These are phyloP conservation scores for Colletotrichum graminicola DNA, from an alignment of 2,329 filamentous ascomycete species.

Conservation along the genomic window DNA sequence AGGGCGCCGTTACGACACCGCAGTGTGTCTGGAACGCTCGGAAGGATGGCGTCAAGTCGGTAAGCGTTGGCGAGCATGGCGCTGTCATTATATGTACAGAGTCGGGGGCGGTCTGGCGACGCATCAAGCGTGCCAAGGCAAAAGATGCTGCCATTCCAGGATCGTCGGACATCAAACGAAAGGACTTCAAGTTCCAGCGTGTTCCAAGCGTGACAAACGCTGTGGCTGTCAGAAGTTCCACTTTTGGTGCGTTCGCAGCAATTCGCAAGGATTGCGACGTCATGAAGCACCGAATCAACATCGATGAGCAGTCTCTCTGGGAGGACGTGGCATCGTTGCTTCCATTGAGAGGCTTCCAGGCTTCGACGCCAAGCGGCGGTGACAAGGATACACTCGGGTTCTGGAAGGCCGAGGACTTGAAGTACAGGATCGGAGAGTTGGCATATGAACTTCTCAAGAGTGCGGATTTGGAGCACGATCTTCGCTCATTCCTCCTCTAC, in stretches of 20 bases:
- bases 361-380: conserved; percentile 53
- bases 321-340: conserved; percentile 78
- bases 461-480: conserved; percentile 74
- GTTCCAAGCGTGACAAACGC: conserved; percentile 90
- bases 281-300: conserved; percentile 76
- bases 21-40: conserved; percentile 89
- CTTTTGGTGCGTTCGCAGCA: conserved; percentile 90
- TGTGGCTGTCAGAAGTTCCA: conserved; percentile 85
- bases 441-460: conserved; percentile 70
- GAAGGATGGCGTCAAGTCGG: conserved; percentile 88
- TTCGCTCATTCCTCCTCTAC: conserved; percentile 63
- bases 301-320: conserved; percentile 78
- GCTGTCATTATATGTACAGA: conserved; percentile 95
- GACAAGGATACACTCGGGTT: conserved; percentile 57
- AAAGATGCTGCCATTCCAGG: conserved; percentile 71
- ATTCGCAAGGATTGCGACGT: conserved; percentile 87
- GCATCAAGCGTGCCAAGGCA: conserved; percentile 83
- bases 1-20: conserved; percentile 81
- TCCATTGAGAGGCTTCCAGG: conserved; percentile 72
- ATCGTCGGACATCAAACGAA: conserved; percentile 71
- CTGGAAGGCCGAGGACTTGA: conserved; percentile 58
- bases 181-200: conserved; percentile 95
- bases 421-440: conserved; percentile 64
- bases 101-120: conserved; percentile 92
- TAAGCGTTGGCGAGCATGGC: conserved; percentile 90